Base-by-base conservation (phyloP, 352 stramenopile species). In the Pythium brachiatum region DNA sequence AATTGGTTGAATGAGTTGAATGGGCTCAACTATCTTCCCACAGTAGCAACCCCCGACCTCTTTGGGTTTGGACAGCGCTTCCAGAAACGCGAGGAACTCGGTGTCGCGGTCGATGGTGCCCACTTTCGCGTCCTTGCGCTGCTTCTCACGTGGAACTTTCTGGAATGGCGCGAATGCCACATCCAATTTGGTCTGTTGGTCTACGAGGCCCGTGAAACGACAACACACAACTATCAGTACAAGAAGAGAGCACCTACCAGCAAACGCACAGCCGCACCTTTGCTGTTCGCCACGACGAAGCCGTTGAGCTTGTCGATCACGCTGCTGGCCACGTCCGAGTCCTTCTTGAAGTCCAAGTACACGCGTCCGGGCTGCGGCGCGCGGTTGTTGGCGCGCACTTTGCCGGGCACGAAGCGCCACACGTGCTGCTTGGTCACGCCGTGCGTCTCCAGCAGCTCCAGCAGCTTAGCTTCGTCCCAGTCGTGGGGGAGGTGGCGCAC, bases 81-180 rank as follows among this genome's bases (percentile, higher is more conserved):
- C 81, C 53, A 95, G 60, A 62, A 93, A 93, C 20, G 76, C 77
- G 18, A 91, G 20, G 52, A 76, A 95, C 53, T 93, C 83, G 0
- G 79, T 72, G 51, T 95, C 86, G 27, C 76, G 72, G 36, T 91
- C 80, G 44, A 92, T 86, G 7, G 81, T 90, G 27, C 78, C 81
- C 20, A 78, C 63, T 62, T 95, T 95, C 25, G 79, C 71, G 60
- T 95, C 86, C 44, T 88, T 90, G 64, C 83, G 81, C 61, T 81
- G 74, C 52, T 93, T 95, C 53, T 95, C 83, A 15, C 83, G 78
- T 27, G 83, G 78, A 25, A 95, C 73, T 63, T 91, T 92, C 68
- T 93, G 83, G 61, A 87, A 92, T 44, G 81, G 86, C 21, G 86
- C 82, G 41, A 93, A 83, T 20, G 86, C 83, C 25, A 89, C 83